These are phyloP conservation scores for Wallacemonas sp. DNA, from an alignment of 208 protist genomes.

Conservation along the genomic window DNA sequence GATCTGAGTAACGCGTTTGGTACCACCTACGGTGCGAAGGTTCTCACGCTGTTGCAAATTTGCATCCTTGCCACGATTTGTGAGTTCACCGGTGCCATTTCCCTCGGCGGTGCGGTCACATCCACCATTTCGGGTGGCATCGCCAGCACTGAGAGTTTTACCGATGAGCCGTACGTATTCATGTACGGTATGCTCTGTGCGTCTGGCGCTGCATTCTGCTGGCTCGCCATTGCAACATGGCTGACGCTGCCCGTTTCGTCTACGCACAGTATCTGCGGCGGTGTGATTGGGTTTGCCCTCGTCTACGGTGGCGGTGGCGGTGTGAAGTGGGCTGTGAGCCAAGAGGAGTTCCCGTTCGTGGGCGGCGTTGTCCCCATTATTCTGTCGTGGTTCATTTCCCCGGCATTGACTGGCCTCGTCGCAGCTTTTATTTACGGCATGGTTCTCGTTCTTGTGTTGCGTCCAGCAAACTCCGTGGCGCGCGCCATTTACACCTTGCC, in stretches of 20 bases:
- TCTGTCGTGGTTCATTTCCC: conserved; percentile 84
- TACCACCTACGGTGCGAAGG: conserved; percentile 82
- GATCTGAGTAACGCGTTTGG: conserved; percentile 93
- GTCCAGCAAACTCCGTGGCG: conserved; percentile 46
- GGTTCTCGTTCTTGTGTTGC: conserved; percentile 55
- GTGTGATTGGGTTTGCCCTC: conserved; percentile 79
- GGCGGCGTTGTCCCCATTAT: conserved; percentile 69
- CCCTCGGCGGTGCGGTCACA: conserved; percentile 69
- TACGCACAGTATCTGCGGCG: conserved; percentile 80
- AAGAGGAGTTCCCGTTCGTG: conserved; percentile 72
- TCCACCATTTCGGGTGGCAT: conserved; percentile 81
- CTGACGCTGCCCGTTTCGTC: conserved; percentile 74
- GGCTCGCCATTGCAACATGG: conserved; percentile 64
- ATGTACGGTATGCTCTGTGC: conserved; percentile 88
- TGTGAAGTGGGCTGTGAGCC: conserved; percentile 58
- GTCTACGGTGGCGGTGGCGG: conserved; percentile 62
- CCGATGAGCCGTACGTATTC: conserved; percentile 65
- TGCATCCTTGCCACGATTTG: conserved; percentile 80
- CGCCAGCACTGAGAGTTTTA: conserved; percentile 54
- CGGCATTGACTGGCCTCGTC: conserved; percentile 56
- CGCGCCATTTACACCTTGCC: conserved; percentile 60
- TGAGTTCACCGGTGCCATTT: conserved; percentile 78
- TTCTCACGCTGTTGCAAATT: conserved; percentile 77
- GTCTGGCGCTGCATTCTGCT: conserved; percentile 60
- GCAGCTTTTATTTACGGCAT: conserved; percentile 57